Percentiles rank a stretch among this genome's conserved stretches.
These are phyloP conservation scores for Zygoascus hellenicus DNA, from an alignment of 1,139 yeast genomes.

Conservation along the genomic window DNA sequence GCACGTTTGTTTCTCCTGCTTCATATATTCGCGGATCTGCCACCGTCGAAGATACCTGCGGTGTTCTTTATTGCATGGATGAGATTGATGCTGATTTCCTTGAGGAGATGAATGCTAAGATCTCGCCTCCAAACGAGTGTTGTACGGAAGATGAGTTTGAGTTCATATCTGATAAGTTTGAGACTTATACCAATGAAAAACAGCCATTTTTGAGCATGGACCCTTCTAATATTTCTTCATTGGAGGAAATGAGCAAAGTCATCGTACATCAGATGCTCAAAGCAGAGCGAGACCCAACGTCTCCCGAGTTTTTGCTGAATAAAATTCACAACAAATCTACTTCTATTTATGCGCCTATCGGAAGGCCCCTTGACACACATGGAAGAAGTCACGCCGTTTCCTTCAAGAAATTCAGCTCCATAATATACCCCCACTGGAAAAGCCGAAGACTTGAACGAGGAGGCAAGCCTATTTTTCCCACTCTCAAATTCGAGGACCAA, in stretches of 20 bases:
- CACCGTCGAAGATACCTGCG: slow-evolving; percentile 89
- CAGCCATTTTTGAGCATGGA: slow-evolving; percentile 89
- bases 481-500: slow-evolving; percentile 69
- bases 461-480: slow-evolving; percentile 71
- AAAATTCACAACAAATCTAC: slow-evolving; percentile 15
- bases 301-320: slow-evolving; percentile 31
- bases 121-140: slow-evolving; percentile 18
- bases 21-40: slow-evolving; percentile 85
- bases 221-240: slow-evolving; percentile 67
- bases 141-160: slow-evolving; percentile 76
- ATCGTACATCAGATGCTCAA: slow-evolving; percentile 21
- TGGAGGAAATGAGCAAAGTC: slow-evolving; percentile 51
- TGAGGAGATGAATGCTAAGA: slow-evolving; percentile 35
- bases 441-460: slow-evolving; percentile 53
- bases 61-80: slow-evolving; percentile 85
- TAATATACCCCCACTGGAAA: slow-evolving; percentile 79
- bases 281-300: slow-evolving; percentile 32
- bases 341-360: slow-evolving; percentile 11
- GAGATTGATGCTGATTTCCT: slow-evolving; percentile 76
- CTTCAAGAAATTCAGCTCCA: slow-evolving; percentile 58
- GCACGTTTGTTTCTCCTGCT: slow-evolving; percentile 64
- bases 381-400: slow-evolving; percentile 47
- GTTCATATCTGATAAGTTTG: slow-evolving; percentile 66
- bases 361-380: slow-evolving; percentile 13
- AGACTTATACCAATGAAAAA: slow-evolving; percentile 63